These are phyloP conservation scores for Lactarius hatsudake DNA, from an alignment of 768 basidiomycete genomes.

Conservation along the genomic window DNA sequence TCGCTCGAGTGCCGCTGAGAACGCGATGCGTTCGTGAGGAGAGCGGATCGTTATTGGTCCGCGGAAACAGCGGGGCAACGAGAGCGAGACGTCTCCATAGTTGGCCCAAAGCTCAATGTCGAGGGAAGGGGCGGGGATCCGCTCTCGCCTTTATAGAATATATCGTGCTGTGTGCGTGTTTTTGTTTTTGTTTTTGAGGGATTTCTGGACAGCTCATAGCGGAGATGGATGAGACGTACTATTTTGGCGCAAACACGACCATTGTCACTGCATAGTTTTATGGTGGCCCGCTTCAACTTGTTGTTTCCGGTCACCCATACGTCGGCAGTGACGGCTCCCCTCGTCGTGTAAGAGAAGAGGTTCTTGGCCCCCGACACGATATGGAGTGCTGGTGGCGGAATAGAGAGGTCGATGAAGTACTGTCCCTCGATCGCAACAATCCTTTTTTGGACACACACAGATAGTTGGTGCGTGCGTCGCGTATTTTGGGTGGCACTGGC, in stretches of 20 bases:
- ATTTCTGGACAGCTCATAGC: not conserved
- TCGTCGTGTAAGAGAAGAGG: constrained; percentile 5
- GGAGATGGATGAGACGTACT: constrained; percentile 2
- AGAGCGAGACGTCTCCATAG: constrained; percentile 7
- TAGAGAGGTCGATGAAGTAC: constrained; percentile 7
- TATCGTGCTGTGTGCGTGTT: constrained; percentile 1
- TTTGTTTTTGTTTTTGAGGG: not conserved
- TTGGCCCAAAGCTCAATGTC: not conserved
- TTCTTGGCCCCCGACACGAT: not conserved
- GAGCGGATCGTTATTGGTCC: constrained; percentile 10
- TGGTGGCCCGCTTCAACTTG: not conserved
- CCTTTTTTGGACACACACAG: not conserved
- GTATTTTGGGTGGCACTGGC: not conserved
- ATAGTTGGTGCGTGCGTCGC: not conserved
- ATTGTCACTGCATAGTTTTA: not conserved
- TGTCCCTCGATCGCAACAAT: not conserved
- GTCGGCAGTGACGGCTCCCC: constrained; percentile 3
- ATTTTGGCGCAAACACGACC: constrained; percentile 3
- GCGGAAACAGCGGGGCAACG: constrained; percentile 11
- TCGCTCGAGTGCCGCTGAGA: constrained; percentile 7
- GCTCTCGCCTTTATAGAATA: not conserved
- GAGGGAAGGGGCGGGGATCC: not conserved
- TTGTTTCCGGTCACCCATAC: not conserved
- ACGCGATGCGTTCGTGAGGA: not conserved
- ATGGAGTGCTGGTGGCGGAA: not conserved